Evolutionary conservation across 768 basidiomycete genomes (phyloP).

Genomic region (Termitomyces sp.): DNA sequence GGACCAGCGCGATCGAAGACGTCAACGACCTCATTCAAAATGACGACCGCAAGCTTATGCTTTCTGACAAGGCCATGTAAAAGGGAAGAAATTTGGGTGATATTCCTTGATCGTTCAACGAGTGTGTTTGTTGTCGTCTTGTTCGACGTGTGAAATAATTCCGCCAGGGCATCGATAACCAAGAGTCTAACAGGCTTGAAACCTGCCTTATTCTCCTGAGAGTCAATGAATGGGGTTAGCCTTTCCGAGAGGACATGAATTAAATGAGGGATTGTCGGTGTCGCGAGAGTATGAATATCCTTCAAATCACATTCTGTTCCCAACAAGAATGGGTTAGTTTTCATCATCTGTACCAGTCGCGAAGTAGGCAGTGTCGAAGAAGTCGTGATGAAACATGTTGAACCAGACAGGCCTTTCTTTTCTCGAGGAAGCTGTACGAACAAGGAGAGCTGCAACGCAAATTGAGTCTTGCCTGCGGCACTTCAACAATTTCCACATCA

Average conservation of each 20-base stretch:
- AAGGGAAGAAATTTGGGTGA: conserved; percentile 61
- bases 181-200: conserved; percentile 70
- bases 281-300: conserved; percentile 59
- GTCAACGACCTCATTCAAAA: conserved; percentile 89
- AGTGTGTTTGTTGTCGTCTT: conserved; percentile 61
- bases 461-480: conserved; percentile 91
- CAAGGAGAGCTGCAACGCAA: conserved; percentile 82
- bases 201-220: conserved; percentile 24
- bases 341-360: conserved; percentile 64
- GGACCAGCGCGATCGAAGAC: conserved; percentile 45
- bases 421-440: conserved; percentile 65
- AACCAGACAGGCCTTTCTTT: conserved; percentile 59
- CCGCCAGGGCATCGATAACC: conserved; percentile 85
- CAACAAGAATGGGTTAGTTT: conserved; percentile 45
- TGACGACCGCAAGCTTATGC: conserved; percentile 68
- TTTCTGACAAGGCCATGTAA: conserved; percentile 69
- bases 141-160: conserved; percentile 69
- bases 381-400: conserved; percentile 76
- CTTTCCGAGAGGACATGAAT: conserved; percentile 50
- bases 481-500: conserved; percentile 36
- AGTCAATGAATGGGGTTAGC: conserved; percentile 49
- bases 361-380: conserved; percentile 64
- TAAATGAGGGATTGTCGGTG: conserved; percentile 52
- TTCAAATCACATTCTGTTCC: conserved; percentile 42
- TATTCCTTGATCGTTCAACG: conserved; percentile 66